Percentiles rank a stretch among this genome's conserved stretches.
Conservation (phyloP, 495 filamentous ascomycete genomes). For the Venustampulla echinocandica region DNA sequence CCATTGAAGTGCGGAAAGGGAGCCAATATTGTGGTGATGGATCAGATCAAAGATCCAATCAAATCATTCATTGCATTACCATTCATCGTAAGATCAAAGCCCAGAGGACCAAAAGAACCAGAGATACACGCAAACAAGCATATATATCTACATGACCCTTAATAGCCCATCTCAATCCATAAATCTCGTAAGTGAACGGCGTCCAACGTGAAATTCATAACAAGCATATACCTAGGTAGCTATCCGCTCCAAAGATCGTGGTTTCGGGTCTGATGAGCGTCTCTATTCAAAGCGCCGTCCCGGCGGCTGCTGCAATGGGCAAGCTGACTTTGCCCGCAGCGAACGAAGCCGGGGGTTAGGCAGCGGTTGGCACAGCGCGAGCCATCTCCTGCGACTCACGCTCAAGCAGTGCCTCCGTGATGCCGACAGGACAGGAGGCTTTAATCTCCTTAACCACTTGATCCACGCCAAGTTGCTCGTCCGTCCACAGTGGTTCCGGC, state of each 20-base stretch:
- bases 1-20: too few species aligned
- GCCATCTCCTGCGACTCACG: constrained; percentile 33
- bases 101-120: too few species aligned
- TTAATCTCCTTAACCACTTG: constrained; percentile 43
- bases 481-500: constrained; percentile 72
- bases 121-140: too few species aligned
- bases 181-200: too few species aligned
- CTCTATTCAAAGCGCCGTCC: constrained; percentile 6
- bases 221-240: too few species aligned
- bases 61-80: too few species aligned
- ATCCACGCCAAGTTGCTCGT: constrained; percentile 69
- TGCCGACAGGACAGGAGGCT: constrained; percentile 31
- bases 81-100: too few species aligned
- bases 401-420: constrained; percentile 34
- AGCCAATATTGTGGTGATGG: too few species aligned
- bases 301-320: not conserved
- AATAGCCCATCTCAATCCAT: too few species aligned
- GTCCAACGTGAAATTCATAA: too few species aligned
- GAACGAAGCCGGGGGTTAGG: constrained; percentile 21
- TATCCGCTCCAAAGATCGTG: constrained; percentile 26
- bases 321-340: not conserved
- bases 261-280: constrained; percentile 27
- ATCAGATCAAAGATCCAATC: too few species aligned
- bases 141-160: too few species aligned
- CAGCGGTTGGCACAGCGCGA: constrained; percentile 31